Base-by-base conservation (phyloP, 2,329 filamentous ascomycete species). In the Periconia macrospinosa region DNA sequence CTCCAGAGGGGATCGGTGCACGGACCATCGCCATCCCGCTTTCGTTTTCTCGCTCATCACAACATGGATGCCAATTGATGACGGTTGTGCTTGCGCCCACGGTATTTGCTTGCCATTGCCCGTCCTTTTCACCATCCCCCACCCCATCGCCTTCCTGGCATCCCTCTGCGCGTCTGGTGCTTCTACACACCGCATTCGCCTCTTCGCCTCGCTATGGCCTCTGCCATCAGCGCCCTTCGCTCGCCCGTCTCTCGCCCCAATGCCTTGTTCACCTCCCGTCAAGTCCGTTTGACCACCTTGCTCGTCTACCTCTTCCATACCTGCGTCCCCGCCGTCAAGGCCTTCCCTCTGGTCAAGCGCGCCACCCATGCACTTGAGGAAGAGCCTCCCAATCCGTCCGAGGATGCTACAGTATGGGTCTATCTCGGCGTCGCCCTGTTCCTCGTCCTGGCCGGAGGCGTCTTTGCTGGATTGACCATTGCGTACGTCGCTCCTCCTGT, bases 391-490 rank as follows among this genome's bases (percentile, higher is more conserved):
- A 73, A 71, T 60, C 58, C 56, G 37, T 50, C 70, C 41, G 78
- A 82, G 20, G 87, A 88, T 57, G 82, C 86, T 8, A 83, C 83
- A 47, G 78, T 96, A 61, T 96, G 90, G 89, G 79, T 93, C 44
- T 91, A 97, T 68, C 83, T 94, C 57, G 80, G 86, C 52, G 81
- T 92, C 30, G 95, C 93, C 17, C 83, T 91, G 55, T 82, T 86
- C 20, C 82, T 99, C 52, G 94, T 97, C 10, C 79, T 97, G 56
- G 83, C 90, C 1, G 94, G 94, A 58, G 94, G 94, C 58, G 91
- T 91, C 40, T 99, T 99, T 77, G 94, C 94, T 10, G 94, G 94
- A 33, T 78, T 99, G 74, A 99, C 94, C 17, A 92, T 94, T 70
- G 90, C 90, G 83, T 88, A 78, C 72, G 86, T 81, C 23, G 6